These are phyloP conservation scores for Cutaneotrichosporon cutaneum DNA, from an alignment of 1,284 basidiomycete species.

Conservation along the genomic window DNA sequence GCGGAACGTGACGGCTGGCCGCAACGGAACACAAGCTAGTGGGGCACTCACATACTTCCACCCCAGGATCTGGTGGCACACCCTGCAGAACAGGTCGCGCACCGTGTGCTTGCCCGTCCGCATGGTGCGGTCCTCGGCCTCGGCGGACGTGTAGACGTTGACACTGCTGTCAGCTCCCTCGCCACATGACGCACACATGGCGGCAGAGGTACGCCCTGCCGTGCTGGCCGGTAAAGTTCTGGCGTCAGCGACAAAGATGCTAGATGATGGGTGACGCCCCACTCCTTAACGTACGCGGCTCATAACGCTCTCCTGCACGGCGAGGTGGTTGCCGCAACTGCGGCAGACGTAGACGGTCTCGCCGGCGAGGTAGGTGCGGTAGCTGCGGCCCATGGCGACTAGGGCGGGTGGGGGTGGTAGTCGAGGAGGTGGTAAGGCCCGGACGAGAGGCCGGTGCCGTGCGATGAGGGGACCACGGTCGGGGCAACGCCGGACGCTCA, in stretches of 20 bases:
- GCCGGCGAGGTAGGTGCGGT: slow-evolving; percentile 79
- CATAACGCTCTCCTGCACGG: slow-evolving; percentile 87
- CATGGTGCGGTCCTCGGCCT: slow-evolving; percentile 89
- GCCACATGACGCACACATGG: slow-evolving; percentile 66
- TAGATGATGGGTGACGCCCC: no score
- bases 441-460: no score
- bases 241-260: neutral
- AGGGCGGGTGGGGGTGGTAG: neutral
- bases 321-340: slow-evolving; percentile 87
- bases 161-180: slow-evolving; percentile 59
- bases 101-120: slow-evolving; percentile 96
- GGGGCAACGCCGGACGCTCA: no score
- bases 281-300: slow-evolving; percentile 65
- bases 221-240: slow-evolving; percentile 77
- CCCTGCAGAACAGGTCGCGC: slow-evolving; percentile 87
- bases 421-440: neutral
- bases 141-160: slow-evolving; percentile 75
- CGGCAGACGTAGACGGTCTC: slow-evolving; percentile 88
- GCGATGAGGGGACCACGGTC: no score
- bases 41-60: slow-evolving; percentile 91
- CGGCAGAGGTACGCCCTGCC: slow-evolving; percentile 92
- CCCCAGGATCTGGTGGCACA: slow-evolving; percentile 79
- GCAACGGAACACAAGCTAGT: neutral
- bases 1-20: neutral
- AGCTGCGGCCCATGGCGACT: slow-evolving; percentile 43